These are phyloP conservation scores for Nepenthes mirabilis DNA, from an alignment of 148 eudicot genomes.

Conservation along the genomic window DNA sequence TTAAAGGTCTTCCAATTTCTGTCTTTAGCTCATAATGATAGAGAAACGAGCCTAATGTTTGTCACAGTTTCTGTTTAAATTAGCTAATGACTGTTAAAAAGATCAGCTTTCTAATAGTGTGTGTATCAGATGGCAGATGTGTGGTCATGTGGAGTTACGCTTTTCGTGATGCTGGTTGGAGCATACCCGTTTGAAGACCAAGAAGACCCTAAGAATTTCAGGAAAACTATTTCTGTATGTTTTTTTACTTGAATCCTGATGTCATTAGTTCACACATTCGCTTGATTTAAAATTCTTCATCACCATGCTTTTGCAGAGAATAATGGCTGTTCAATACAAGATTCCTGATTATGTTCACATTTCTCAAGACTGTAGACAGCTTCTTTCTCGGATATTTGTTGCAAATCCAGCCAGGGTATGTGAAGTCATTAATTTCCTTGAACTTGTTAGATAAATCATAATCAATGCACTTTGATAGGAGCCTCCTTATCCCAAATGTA, in stretches of 20 bases:
- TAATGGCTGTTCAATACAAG: conserved; percentile 26
- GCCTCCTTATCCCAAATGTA: too few relatives aligned
- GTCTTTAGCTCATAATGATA: background rate
- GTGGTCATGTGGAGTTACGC: conserved; percentile 41
- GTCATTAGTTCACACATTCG: background rate
- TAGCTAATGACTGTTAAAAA: background rate
- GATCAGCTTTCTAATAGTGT: background rate
- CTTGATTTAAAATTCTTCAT: background rate
- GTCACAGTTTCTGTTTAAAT: background rate
- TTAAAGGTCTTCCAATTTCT: background rate
- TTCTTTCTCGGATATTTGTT: conserved; percentile 39
- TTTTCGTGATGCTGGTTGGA: conserved; percentile 36
- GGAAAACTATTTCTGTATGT: conserved; percentile 26
- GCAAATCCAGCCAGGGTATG: conserved; percentile 22
- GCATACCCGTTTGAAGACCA: conserved; percentile 40
- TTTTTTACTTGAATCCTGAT: background rate
- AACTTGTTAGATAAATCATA: background rate
- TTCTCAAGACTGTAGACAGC: conserved; percentile 32
- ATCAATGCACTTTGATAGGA: too few relatives aligned
- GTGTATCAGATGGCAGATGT: conserved; percentile 29
- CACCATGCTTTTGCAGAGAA: conserved; percentile 16
- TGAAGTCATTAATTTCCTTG: background rate
- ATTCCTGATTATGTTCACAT: conserved; percentile 33
- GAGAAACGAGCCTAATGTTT: too few relatives aligned
- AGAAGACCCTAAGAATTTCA: conserved; percentile 26